These are phyloP conservation scores for Ogataea philodendri DNA, from an alignment of 805 yeast species.

Conservation along the genomic window DNA sequence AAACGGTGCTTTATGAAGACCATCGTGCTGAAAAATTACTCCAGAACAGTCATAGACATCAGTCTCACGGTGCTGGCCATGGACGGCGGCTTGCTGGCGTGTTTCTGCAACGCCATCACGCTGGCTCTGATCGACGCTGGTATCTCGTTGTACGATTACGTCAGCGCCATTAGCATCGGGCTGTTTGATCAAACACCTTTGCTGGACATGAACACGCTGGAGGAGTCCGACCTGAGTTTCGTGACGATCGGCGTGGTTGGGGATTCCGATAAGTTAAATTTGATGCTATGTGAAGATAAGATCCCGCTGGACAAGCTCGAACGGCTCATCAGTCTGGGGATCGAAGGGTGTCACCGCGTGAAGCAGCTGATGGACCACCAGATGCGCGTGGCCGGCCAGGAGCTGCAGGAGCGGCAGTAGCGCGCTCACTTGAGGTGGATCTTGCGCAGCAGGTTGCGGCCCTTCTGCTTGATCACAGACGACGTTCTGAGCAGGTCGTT, in stretches of 20 bases:
- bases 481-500: slow-evolving; percentile 40
- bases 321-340: slow-evolving; percentile 71
- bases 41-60: slow-evolving; percentile 78
- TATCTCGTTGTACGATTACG: slow-evolving; percentile 87
- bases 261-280: slow-evolving; percentile 70
- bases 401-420: slow-evolving; percentile 30
- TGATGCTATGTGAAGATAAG: slow-evolving; percentile 77
- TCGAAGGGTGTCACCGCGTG: slow-evolving; percentile 81
- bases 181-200: slow-evolving; percentile 72
- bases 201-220: slow-evolving; percentile 77
- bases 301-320: slow-evolving; percentile 81
- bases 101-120: slow-evolving; percentile 81
- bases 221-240: slow-evolving; percentile 78
- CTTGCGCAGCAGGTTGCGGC: slow-evolving; percentile 27
- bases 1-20: slow-evolving; percentile 73
- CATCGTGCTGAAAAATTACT: slow-evolving; percentile 69
- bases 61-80: slow-evolving; percentile 76
- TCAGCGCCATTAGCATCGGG: slow-evolving; percentile 78
- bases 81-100: slow-evolving; percentile 85
- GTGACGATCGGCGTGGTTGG: slow-evolving; percentile 86
- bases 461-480: slow-evolving; percentile 26
- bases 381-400: slow-evolving; percentile 72
- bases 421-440: slow-evolving; percentile 19
- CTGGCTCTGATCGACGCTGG: slow-evolving; percentile 94
- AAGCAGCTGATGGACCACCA: slow-evolving; percentile 84